These are phyloP conservation scores for Saccharomycopsis sp. DNA, from an alignment of 805 yeast species.

Conservation along the genomic window DNA sequence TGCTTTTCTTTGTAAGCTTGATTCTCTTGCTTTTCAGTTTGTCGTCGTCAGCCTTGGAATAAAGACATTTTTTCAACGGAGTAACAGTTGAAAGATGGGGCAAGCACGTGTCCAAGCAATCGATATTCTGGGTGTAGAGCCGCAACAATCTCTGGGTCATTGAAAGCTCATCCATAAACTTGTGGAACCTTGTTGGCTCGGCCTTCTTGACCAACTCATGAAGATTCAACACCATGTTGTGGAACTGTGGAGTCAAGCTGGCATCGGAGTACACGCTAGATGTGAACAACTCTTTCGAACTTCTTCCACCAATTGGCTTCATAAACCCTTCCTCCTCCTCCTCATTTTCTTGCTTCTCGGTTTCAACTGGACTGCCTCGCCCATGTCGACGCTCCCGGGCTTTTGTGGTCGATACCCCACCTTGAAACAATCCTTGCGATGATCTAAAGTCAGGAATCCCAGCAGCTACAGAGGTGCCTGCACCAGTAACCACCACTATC, in stretches of 20 bases:
- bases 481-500: constrained; percentile 69
- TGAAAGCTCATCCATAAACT: constrained; percentile 49
- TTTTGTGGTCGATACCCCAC: background rate
- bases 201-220: constrained; percentile 43
- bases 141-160: constrained; percentile 56
- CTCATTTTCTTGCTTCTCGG: constrained; percentile 28
- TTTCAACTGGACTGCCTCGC: constrained; percentile 31
- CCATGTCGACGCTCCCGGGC: background rate
- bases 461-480: constrained; percentile 84
- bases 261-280: constrained; percentile 63
- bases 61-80: constrained; percentile 32
- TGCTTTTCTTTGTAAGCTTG: too few species aligned
- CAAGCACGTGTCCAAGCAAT: constrained; percentile 61
- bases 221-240: constrained; percentile 61
- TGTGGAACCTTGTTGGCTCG: constrained; percentile 71
- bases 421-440: constrained; percentile 66
- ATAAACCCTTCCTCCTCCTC: constrained; percentile 1
- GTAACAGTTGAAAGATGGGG: constrained; percentile 38
- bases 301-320: background rate
- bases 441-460: constrained; percentile 89
- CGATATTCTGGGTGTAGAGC: constrained; percentile 84
- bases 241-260: constrained; percentile 54
- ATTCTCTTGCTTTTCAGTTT: background rate
- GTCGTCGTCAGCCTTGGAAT: too few species aligned
- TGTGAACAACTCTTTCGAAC: constrained; percentile 60